Base-by-base conservation (phyloP, 257 asterid genomes). In the Nicotiana knightiana region DNA sequence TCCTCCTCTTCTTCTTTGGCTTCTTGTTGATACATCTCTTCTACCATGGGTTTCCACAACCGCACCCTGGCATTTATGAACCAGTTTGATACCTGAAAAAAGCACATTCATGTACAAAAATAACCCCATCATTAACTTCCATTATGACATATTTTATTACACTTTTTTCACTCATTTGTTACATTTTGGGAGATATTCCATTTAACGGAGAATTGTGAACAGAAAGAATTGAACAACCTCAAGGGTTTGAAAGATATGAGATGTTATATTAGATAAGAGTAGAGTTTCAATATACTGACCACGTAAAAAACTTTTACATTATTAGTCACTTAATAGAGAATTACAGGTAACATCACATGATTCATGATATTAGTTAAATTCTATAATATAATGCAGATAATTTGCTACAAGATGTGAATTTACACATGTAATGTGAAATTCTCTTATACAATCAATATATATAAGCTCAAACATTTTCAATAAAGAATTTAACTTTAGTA, bases 31-130 rank as follows among this genome's bases (percentile, higher is more conserved):
- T 96, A 96, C 98, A 96, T 96, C 66, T 96, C 99, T 86, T 96
- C 99, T 53, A 96, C 98, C 99, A 96, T 94, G 86, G 99, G 99
- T 90, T 96, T 96, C 99, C 99, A 96, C 90, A 96, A 88, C 51
- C 99, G 93, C 76, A 96, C 99, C 96, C 99, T 91, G 10, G 99
- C 99, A 92, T 96, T 96, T 58, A 96, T 96, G 94, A 94, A 96
- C 99, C 99, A 96, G 90, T 96, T 96, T 55, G 99, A 94, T 6
- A 96, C 99, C 99, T 96, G 93, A 67, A 84, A 51, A 61, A 81
- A 32, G n/a, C 80, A 61, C 17, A 81, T 48, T 26, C 12, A 43
- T n/a, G 43, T 10, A 9, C 33, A 61, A 24, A 61, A 24, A 9
- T 21, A 24, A 9, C 33, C 5, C 11, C 16, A 24, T 61, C 67